phyloP scores from a whole-genome alignment of 768 basidiomycete genomes.

The Mycena amicta region DNA sequence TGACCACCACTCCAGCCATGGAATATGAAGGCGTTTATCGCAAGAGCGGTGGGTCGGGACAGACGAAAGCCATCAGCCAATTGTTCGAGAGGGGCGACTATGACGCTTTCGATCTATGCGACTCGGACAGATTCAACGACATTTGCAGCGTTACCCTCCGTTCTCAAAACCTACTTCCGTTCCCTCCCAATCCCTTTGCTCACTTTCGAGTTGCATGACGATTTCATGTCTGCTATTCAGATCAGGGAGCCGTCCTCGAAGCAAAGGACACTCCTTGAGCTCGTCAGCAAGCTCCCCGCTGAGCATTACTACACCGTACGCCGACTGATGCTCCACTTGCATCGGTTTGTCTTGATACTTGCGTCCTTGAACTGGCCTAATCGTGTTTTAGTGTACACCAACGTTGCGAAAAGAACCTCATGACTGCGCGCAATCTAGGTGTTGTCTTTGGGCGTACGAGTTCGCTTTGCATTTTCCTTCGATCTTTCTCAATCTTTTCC shows the following conservation, averaged over 20 bases:
- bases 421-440: constrained; percentile 93
- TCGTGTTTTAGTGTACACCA: constrained; percentile 62
- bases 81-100: constrained; percentile 95
- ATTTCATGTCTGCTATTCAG: constrained; percentile 78
- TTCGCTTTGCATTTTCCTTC: constrained; percentile 28
- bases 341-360: constrained; percentile 55
- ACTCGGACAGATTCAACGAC: constrained; percentile 92
- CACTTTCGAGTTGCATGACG: constrained; percentile 89
- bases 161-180: constrained; percentile 95
- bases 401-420: constrained; percentile 75
- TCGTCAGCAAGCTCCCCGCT: constrained; percentile 77
- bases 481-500: no score
- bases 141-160: constrained; percentile 95
- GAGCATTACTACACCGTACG: constrained; percentile 89
- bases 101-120: constrained; percentile 81
- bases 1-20: constrained; percentile 54
- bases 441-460: constrained; percentile 99
- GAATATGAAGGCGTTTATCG: constrained; percentile 99
- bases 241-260: constrained; percentile 66
- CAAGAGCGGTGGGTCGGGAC: constrained; percentile 91
- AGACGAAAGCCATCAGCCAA: constrained; percentile 91
- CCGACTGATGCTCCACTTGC: constrained; percentile 82
- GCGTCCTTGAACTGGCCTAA: constrained; percentile 23
- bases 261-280: constrained; percentile 59
- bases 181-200: constrained; percentile 88